Evolutionary conservation across 2,329 filamentous ascomycete genomes (phyloP).

Genomic region (Aspergillus quadricinctus): DNA sequence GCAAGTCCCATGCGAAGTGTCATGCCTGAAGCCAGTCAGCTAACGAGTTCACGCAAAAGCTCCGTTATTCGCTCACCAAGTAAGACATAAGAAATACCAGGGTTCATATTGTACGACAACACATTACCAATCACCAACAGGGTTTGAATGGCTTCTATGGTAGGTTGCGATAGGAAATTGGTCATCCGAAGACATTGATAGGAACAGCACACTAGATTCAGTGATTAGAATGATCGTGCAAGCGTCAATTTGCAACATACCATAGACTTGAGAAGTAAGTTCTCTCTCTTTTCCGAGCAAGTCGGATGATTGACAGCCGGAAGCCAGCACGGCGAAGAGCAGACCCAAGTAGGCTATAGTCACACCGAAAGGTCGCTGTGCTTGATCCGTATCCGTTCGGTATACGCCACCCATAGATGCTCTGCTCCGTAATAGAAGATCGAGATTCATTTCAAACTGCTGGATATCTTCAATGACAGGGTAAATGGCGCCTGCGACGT

Average conservation of each 20-base stretch:
- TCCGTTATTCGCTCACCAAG: conserved; percentile 35
- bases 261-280: conserved; percentile 60
- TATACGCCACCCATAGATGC: conserved; percentile 41
- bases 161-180: conserved; percentile 60
- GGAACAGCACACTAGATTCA: conserved; percentile 53
- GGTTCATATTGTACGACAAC: conserved; percentile 61
- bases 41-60: not conserved
- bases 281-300: conserved; percentile 57
- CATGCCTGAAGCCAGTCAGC: conserved; percentile 39
- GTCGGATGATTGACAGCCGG: conserved; percentile 57
- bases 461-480: conserved; percentile 56
- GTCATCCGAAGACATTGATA: conserved; percentile 62
- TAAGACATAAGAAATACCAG: conserved; percentile 59
- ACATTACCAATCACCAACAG: conserved; percentile 60
- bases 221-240: conserved; percentile 19
- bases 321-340: conserved; percentile 59
- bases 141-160: conserved; percentile 58
- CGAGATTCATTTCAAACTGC: conserved; percentile 52
- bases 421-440: conserved; percentile 51
- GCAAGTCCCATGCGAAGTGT: conserved; percentile 59
- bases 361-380: conserved; percentile 55
- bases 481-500: conserved; percentile 57
- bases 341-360: conserved; percentile 56
- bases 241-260: conserved; percentile 33
- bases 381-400: conserved; percentile 43